Evolutionary conservation across 192 early-diverging fungal species (phyloP).

Genomic region (Rhizophagus sp.): DNA sequence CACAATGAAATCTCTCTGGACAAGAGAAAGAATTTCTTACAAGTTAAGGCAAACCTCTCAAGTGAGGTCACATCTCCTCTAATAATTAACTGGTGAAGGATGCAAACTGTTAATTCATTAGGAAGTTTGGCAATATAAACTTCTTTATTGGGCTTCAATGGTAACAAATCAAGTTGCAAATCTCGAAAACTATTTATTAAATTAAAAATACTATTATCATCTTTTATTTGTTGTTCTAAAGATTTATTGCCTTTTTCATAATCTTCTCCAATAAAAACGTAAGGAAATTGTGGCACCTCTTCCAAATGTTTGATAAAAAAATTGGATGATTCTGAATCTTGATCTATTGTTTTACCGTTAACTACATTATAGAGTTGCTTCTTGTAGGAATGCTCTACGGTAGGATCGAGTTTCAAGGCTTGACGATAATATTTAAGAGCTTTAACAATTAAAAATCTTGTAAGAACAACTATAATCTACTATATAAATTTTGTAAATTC

Average conservation of each 20-base stretch:
- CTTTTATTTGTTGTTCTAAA: background rate
- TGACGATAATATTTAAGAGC: conserved; percentile 38
- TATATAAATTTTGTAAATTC: background rate
- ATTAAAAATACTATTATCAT: background rate
- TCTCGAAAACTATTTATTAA: conserved; percentile 27
- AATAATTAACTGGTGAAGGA: conserved; percentile 31
- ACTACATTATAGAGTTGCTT: conserved; percentile 26
- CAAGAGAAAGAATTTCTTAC: conserved; percentile 42
- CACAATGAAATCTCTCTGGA: conserved; percentile 37
- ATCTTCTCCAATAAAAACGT: background rate
- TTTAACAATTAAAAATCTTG: background rate
- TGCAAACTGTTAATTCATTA: conserved; percentile 37
- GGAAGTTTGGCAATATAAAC: conserved; percentile 41
- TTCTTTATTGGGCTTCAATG: conserved; percentile 33
- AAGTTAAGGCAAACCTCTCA: conserved; percentile 35
- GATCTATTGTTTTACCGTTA: background rate
- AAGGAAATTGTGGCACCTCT: background rate
- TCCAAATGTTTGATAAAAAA: conserved; percentile 16
- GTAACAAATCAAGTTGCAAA: conserved; percentile 26
- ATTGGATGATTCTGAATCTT: background rate
- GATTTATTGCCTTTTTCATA: conserved; percentile 4
- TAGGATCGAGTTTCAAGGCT: conserved; percentile 39
- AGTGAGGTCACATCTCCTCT: conserved; percentile 34
- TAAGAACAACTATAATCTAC: background rate
- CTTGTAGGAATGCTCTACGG: conserved; percentile 37